phyloP scores from a whole-genome alignment of 768 basidiomycete species.

The Auricularia sp. region DNA sequence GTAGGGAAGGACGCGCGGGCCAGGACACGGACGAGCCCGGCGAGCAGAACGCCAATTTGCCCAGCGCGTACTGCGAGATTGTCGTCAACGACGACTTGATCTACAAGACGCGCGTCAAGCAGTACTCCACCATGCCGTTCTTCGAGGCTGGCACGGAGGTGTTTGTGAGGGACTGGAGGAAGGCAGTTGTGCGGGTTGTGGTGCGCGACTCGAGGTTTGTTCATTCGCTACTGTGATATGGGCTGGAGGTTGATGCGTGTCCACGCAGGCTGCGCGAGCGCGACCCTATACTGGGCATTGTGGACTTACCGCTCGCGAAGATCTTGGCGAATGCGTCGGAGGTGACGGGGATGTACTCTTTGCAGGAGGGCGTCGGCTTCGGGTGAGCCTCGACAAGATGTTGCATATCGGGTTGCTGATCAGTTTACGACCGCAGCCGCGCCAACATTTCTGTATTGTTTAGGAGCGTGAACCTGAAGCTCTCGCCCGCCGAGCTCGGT shows the following conservation, averaged over 20 bases:
- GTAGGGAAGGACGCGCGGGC: conserved; percentile 39
- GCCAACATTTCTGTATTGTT: conserved; percentile 58
- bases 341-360: conserved; percentile 48
- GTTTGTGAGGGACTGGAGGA: conserved; percentile 55
- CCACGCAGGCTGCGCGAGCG: conserved; percentile 35
- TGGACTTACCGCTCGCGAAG: conserved; percentile 42
- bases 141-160: conserved; percentile 59
- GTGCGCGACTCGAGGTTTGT: conserved; percentile 45
- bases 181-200: conserved; percentile 50
- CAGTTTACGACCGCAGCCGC: conserved; percentile 28
- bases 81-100: conserved; percentile 45
- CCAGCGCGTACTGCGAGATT: conserved; percentile 54
- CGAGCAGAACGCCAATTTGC: conserved; percentile 51
- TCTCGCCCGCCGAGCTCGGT: conserved; percentile 49
- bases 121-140: conserved; percentile 42
- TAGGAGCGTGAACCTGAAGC: conserved; percentile 50
- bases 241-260: background rate
- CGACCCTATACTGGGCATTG: conserved; percentile 63
- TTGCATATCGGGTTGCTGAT: too few relatives aligned
- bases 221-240: too few relatives aligned
- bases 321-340: conserved; percentile 43
- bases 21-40: conserved; percentile 46
- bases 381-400: conserved; percentile 15
- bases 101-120: conserved; percentile 37
- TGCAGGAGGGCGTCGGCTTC: conserved; percentile 60